Percentiles rank a stretch among this genome's conserved stretches.
Evolutionary conservation across 1,284 basidiomycete genomes (phyloP).

Genomic region (Gomphus bonarii): DNA sequence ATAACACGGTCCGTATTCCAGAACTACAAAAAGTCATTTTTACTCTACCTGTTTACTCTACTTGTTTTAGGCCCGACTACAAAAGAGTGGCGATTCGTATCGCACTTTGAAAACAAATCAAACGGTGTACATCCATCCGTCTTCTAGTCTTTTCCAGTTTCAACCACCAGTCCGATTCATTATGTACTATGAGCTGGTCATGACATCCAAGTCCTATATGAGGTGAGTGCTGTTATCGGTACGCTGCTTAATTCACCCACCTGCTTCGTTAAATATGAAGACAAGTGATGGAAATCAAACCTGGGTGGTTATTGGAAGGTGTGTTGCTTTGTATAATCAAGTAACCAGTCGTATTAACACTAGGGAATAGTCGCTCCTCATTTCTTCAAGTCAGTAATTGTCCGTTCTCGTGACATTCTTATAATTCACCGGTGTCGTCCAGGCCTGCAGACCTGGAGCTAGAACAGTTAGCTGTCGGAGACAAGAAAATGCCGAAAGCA

Average conservation of each 20-base stretch:
- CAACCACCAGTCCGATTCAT: slow-evolving; percentile 89
- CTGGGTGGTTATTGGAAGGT: slow-evolving; percentile 89
- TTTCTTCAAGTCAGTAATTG: slow-evolving; percentile 66
- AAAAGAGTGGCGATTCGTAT: slow-evolving; percentile 89
- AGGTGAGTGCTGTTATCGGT: slow-evolving; percentile 29
- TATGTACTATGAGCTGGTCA: slow-evolving; percentile 90
- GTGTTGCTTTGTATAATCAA: slow-evolving; percentile 19
- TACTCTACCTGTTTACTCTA: too few relatives aligned
- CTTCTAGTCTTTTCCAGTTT: slow-evolving; percentile 88
- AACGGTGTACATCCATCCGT: slow-evolving; percentile 94
- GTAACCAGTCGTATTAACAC: neutral
- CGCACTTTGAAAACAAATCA: slow-evolving; percentile 91
- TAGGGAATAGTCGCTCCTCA: slow-evolving; percentile 74
- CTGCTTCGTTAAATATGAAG: slow-evolving; percentile 35
- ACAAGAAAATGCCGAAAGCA: slow-evolving; percentile 86
- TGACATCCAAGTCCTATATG: slow-evolving; percentile 83
- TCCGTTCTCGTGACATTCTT: neutral
- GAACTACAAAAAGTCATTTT: too few relatives aligned
- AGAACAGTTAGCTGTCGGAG: slow-evolving; percentile 66
- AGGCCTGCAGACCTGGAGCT: slow-evolving; percentile 66
- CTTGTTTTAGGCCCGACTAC: slow-evolving; percentile 61
- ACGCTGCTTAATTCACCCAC: neutral
- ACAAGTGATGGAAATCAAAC: slow-evolving; percentile 97
- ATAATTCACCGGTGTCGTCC: neutral
- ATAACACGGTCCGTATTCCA: slow-evolving; percentile 68